phyloP scores from a whole-genome alignment of 352 stramenopile species.

The Phytophthora foliorum region DNA sequence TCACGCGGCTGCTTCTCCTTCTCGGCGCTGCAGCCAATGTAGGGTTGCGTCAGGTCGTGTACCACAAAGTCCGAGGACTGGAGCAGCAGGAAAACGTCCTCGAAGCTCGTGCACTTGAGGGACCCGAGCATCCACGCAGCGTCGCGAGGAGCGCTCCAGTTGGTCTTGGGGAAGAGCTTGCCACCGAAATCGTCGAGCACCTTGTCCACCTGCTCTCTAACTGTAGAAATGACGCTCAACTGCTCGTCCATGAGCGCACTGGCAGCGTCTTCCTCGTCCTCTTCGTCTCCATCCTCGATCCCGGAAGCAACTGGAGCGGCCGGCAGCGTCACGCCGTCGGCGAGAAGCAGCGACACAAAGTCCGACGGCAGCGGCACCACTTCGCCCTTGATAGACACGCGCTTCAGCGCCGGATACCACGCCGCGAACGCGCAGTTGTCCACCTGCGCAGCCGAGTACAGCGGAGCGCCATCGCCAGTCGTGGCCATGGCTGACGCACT shows the following conservation, averaged over 20 bases:
- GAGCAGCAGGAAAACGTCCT: conserved; percentile 87
- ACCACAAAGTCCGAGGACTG: conserved; percentile 91
- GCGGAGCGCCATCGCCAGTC: conserved; percentile 25
- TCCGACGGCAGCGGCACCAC: conserved; percentile 57
- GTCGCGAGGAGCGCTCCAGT: conserved; percentile 95
- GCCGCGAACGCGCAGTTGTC: conserved; percentile 82
- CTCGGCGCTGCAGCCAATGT: conserved; percentile 66
- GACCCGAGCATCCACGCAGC: conserved; percentile 93
- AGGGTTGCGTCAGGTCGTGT: conserved; percentile 92
- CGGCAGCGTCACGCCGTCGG: conserved; percentile 72
- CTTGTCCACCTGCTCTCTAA: conserved; percentile 71
- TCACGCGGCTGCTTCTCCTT: conserved; percentile 23
- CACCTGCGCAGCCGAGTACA: conserved; percentile 75
- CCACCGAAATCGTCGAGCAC: conserved; percentile 74
- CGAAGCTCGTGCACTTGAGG: conserved; percentile 82
- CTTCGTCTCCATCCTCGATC: conserved; percentile 33
- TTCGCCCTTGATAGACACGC: conserved; percentile 72
- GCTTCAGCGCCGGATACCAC: conserved; percentile 74
- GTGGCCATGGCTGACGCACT: not conserved
- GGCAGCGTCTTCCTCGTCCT: conserved; percentile 33
- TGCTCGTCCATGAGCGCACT: conserved; percentile 36
- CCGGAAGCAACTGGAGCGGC: conserved; percentile 30
- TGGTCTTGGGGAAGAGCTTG: conserved; percentile 92
- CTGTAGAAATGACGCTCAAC: conserved; percentile 39
- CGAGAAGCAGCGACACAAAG: conserved; percentile 74